Evolutionary conservation across 2,329 filamentous ascomycete species (phyloP).

Genomic region (Gaeumannomyces tritici): DNA sequence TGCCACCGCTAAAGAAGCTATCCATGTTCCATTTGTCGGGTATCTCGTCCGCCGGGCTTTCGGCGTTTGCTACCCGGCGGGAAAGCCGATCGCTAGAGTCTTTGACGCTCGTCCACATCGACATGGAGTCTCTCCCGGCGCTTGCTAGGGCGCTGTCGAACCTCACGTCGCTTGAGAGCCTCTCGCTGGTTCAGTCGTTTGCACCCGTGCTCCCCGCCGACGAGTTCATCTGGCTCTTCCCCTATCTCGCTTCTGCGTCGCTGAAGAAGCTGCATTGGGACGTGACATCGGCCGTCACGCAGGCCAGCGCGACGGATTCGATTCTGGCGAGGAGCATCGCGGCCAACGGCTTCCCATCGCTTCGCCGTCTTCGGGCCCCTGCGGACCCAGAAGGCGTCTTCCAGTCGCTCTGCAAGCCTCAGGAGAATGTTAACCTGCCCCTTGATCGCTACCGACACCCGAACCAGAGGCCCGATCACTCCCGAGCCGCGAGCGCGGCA

Average conservation of each 20-base stretch:
- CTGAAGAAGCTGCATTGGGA: slow-evolving; percentile 54
- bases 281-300: slow-evolving; percentile 37
- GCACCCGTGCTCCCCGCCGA: slow-evolving; percentile 45
- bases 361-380: slow-evolving; percentile 52
- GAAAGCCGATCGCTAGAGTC: slow-evolving; percentile 33
- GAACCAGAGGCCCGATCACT: slow-evolving; percentile 4
- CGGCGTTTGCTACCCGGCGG: slow-evolving; percentile 42
- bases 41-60: slow-evolving; percentile 45
- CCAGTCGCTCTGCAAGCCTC: slow-evolving; percentile 58
- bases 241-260: slow-evolving; percentile 48
- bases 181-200: slow-evolving; percentile 45
- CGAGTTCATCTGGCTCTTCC: slow-evolving; percentile 52
- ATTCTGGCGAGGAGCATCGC: slow-evolving; percentile 56
- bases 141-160: slow-evolving; percentile 51
- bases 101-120: slow-evolving; percentile 46
- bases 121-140: slow-evolving; percentile 44
- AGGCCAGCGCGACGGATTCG: slow-evolving; percentile 41
- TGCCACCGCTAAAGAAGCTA: slow-evolving; percentile 45
- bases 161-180: slow-evolving; percentile 34
- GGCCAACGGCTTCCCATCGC: slow-evolving; percentile 50
- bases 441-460: slow-evolving; percentile 30
- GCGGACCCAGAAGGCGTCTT: slow-evolving; percentile 61
- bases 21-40: slow-evolving; percentile 46
- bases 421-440: slow-evolving; percentile 41
- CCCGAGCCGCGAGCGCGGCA: slow-evolving; percentile 1